A percentile compares a stretch with the other conserved stretches of the same genome.
phyloP scores from a whole-genome alignment of 1,284 basidiomycete species.

The Trametes versicolor region DNA sequence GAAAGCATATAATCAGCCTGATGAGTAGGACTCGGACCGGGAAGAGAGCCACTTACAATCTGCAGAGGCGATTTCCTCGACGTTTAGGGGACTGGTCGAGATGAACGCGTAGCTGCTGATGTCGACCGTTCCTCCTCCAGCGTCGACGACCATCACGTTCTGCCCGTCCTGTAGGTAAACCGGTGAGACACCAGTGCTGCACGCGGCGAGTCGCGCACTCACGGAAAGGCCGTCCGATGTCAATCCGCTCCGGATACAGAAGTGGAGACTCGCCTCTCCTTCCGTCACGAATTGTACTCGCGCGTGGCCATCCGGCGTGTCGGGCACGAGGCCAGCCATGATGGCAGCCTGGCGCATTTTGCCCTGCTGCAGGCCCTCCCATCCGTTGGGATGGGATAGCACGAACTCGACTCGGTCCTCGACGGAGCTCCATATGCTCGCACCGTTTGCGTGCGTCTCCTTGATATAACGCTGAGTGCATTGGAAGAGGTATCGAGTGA shows the following conservation, averaged over 20 bases:
- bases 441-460: slow-evolving; percentile 57
- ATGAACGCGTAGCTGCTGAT: slow-evolving; percentile 55
- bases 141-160: slow-evolving; percentile 63
- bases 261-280: slow-evolving; percentile 60
- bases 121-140: slow-evolving; percentile 66
- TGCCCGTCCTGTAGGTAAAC: slow-evolving; percentile 44
- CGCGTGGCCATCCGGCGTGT: slow-evolving; percentile 41
- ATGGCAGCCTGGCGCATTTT: slow-evolving; percentile 51
- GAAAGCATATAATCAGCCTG: not conserved
- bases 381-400: slow-evolving; percentile 56
- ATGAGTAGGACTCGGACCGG: not conserved
- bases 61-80: slow-evolving; percentile 22
- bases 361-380: slow-evolving; percentile 54
- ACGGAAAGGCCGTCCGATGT: slow-evolving; percentile 46
- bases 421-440: slow-evolving; percentile 48
- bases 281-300: slow-evolving; percentile 59
- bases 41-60: slow-evolving; percentile 15
- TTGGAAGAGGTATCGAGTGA: slow-evolving; percentile 57
- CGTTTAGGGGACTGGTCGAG: slow-evolving; percentile 34
- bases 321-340: slow-evolving; percentile 45
- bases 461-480: slow-evolving; percentile 57
- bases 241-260: slow-evolving; percentile 51
- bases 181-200: not conserved
- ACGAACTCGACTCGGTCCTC: slow-evolving; percentile 47
- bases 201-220: not conserved